Evolutionary conservation across 331 rosid species (phyloP).

Genomic region (Dryas integrifolia): DNA sequence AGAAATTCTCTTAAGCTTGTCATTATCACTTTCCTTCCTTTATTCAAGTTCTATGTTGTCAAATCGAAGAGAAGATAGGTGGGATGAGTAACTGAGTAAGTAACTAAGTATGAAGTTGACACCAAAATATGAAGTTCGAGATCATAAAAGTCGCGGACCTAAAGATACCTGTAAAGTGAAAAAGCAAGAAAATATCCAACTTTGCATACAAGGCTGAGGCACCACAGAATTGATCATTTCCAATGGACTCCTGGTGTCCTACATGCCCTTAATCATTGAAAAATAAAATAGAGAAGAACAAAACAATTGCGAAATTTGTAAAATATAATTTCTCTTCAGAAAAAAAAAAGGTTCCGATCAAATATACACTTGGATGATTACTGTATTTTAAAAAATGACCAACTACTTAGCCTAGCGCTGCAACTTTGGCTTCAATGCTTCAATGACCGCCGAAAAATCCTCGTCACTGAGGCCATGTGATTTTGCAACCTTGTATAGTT

Average conservation of each 20-base stretch:
- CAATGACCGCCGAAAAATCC: slow-evolving; percentile 95
- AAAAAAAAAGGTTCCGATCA: background rate
- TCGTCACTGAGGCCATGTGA: slow-evolving; percentile 79
- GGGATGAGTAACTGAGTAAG: background rate
- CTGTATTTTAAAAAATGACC: background rate
- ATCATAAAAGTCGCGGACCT: background rate
- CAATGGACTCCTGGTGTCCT: background rate
- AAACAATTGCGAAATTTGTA: background rate
- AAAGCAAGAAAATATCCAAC: background rate
- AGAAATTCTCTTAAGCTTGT: too few species aligned
- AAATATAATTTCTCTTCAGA: background rate
- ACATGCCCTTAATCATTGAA: background rate
- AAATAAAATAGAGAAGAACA: background rate
- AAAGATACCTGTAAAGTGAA: background rate
- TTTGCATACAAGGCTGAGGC: background rate
- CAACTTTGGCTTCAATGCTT: slow-evolving; percentile 73
- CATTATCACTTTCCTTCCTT: too few species aligned
- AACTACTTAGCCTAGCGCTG: slow-evolving; percentile 38
- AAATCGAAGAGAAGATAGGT: too few species aligned
- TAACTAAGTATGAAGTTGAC: background rate
- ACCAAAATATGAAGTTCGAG: background rate
- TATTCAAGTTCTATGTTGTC: background rate
- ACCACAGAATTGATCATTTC: background rate
- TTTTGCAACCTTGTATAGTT: slow-evolving; percentile 86
- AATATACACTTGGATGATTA: background rate